Conservation (phyloP, 352 stramenopile species). For the Phytophthora citrophthora region DNA sequence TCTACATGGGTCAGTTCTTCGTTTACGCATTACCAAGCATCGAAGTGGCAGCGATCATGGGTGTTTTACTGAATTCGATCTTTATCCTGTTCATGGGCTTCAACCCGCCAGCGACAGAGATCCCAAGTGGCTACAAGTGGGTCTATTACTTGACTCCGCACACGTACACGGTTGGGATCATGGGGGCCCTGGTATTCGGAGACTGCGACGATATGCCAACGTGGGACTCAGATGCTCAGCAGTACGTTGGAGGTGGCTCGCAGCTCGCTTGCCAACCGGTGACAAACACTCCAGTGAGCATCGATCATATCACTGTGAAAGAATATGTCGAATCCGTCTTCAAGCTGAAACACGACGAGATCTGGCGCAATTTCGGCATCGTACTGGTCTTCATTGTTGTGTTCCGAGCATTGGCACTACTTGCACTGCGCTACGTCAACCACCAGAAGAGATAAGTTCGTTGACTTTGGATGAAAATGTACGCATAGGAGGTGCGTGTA, state of each 20-base stretch:
- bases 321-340: slow-evolving; percentile 48
- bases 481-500: no score
- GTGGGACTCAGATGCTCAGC: slow-evolving; percentile 11
- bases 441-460: slow-evolving; percentile 35
- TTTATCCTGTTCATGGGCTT: slow-evolving; percentile 61
- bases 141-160: slow-evolving; percentile 35
- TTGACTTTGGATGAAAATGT: no score
- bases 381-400: slow-evolving; percentile 39
- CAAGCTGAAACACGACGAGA: slow-evolving; percentile 48
- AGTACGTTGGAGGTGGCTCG: slow-evolving; percentile 17
- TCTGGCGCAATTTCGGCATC: slow-evolving; percentile 42
- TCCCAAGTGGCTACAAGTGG: slow-evolving; percentile 59
- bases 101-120: slow-evolving; percentile 46
- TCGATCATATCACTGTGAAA: slow-evolving; percentile 39
- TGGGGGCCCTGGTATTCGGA: slow-evolving; percentile 26
- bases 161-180: slow-evolving; percentile 20
- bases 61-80: slow-evolving; percentile 50
- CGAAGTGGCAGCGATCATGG: slow-evolving; percentile 36
- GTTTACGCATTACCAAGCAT: slow-evolving; percentile 42
- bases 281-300: slow-evolving; percentile 13
- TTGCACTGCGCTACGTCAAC: slow-evolving; percentile 53
- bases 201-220: slow-evolving; percentile 28
- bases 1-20: slow-evolving; percentile 53
- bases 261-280: slow-evolving; percentile 26
- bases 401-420: slow-evolving; percentile 38